These are phyloP conservation scores for Camelina sativa DNA, from an alignment of 345 rosid species.

Conservation along the genomic window DNA sequence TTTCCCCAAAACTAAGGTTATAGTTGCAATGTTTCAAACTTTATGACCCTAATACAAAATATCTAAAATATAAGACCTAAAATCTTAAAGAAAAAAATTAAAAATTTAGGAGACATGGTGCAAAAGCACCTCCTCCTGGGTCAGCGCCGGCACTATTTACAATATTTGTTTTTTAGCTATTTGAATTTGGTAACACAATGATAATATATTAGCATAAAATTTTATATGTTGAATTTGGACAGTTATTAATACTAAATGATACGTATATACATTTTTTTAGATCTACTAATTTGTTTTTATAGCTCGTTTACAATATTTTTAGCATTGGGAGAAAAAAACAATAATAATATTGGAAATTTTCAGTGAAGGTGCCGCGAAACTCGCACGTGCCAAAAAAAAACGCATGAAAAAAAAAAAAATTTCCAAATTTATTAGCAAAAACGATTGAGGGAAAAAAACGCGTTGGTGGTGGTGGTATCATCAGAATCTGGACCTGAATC, in stretches of 20 bases:
- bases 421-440: slow-evolving; percentile 19
- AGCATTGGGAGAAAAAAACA: not conserved
- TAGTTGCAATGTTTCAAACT: too few relatives aligned
- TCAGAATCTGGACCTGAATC: slow-evolving; percentile 32
- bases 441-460: slow-evolving; percentile 22
- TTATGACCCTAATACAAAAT: too few relatives aligned
- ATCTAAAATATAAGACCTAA: too few relatives aligned
- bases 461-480: not conserved
- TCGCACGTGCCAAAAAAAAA: slow-evolving; percentile 36
- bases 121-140: too few relatives aligned
- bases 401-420: not conserved
- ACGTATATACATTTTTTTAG: not conserved
- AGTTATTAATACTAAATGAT: not conserved
- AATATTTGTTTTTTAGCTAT: not conserved
- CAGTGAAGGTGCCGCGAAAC: slow-evolving; percentile 32
- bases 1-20: too few relatives aligned
- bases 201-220: too few relatives aligned
- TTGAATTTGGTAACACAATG: not conserved
- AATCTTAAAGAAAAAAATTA: too few relatives aligned
- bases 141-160: too few relatives aligned
- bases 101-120: too few relatives aligned
- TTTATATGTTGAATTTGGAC: not conserved
- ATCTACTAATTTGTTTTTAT: not conserved
- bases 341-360: not conserved
- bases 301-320: too few relatives aligned